Evolutionary conservation across 306 rosid genomes (phyloP).

Genomic region (Abrus pulchellus): DNA sequence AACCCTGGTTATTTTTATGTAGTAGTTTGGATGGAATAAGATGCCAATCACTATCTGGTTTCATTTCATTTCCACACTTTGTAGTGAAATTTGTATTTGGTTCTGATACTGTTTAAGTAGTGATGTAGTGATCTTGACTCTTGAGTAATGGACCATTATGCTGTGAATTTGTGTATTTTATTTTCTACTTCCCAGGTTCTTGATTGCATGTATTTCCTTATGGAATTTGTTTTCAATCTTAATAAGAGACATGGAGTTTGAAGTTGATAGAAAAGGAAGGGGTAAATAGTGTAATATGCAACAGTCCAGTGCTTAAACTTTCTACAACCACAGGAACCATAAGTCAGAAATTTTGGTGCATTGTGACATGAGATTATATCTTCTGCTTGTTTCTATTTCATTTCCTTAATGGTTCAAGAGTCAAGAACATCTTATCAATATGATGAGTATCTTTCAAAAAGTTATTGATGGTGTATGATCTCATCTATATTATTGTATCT

Average conservation of each 20-base stretch:
- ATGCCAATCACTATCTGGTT: slow-evolving; percentile 32
- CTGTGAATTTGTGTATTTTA: slow-evolving; percentile 37
- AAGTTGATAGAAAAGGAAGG: slow-evolving; percentile 34
- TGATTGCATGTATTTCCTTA: neutral
- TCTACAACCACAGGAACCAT: slow-evolving; percentile 16
- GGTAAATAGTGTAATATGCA: slow-evolving; percentile 16
- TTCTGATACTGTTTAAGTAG: slow-evolving; percentile 3
- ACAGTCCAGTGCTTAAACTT: slow-evolving; percentile 5
- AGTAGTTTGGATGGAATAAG: slow-evolving; percentile 30
- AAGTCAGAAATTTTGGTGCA: neutral
- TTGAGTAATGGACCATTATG: slow-evolving; percentile 6
- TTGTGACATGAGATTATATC: neutral
- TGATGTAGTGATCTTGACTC: slow-evolving; percentile 1
- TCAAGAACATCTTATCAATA: slow-evolving; percentile 17
- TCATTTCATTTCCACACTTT: slow-evolving; percentile 19
- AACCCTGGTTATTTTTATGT: slow-evolving; percentile 14
- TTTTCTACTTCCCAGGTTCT: slow-evolving; percentile 16
- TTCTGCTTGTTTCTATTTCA: slow-evolving; percentile 11
- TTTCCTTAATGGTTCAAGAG: slow-evolving; percentile 16
- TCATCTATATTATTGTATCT: neutral
- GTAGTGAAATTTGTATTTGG: slow-evolving; percentile 3
- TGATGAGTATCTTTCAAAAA: neutral
- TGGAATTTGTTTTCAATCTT: slow-evolving; percentile 11
- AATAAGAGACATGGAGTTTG: slow-evolving; percentile 1
- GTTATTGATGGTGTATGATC: neutral